Base-by-base conservation (phyloP, 768 basidiomycete genomes). In the Tylopilus vinaceipallidus region DNA sequence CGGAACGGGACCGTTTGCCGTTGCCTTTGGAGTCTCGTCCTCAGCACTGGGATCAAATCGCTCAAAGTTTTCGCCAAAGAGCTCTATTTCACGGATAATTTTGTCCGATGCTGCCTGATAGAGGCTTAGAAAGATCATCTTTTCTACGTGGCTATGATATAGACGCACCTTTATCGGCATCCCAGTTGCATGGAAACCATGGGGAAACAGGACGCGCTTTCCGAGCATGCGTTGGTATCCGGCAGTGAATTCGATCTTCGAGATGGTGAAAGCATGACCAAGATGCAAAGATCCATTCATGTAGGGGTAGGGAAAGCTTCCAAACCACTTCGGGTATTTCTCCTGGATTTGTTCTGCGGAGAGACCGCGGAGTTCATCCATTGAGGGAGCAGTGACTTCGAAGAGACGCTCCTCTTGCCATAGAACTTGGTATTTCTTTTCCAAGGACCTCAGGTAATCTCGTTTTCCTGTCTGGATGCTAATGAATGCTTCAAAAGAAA, bases 211-310 rank as follows among this genome's bases (percentile, higher is more conserved):
- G 24, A 88, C 92, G 14, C 91, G 79, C 73, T 97, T 97, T 44
- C 97, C 95, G 55, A 94, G 66, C 88, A 99, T 85, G 36, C 95
- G 79, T 71, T 99, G 86, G 70, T 90, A 98, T 24, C 97, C 97
- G 30, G 95, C 88, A 1, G 85, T 83, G 60, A 98, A 99, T 67
- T 99, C 97, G 67, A 98, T 86, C 74, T 99, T 99, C 48, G 91
- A 93, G 71, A 98, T 91, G 34, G 94, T 95, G 73, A 99, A 99
- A 1, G 89, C 95, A 71, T 99, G 97, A 20, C 97, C 97, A 22
- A 98, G 78, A 70, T 99, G 97, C 58, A 98, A 76, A 58, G 88
- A 91, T 38, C 97, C 97, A 63, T 99, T 99, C 93, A 98, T 98
- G 78, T 99, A 99, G 1, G 93, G 91, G 72, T 77, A 97, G 44